Base-by-base conservation (phyloP, 1,139 yeast species). In the Neolecta irregularis region DNA sequence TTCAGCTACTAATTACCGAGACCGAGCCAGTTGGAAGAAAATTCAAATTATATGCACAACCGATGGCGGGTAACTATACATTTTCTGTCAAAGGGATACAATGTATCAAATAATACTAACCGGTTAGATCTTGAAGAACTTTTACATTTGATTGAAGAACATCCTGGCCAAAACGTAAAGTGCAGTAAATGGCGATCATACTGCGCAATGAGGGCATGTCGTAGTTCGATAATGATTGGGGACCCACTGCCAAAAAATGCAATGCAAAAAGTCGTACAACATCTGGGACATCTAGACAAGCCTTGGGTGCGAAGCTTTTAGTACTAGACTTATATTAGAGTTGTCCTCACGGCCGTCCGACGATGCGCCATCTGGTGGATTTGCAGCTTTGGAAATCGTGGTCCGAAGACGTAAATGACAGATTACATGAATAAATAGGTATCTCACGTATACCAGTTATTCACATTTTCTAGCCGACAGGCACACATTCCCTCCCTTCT, bases 301-400 rank as follows among this genome's bases (percentile, higher is more conserved):
- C 99, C 99, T 0, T 91, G 98, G 50, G n/a, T n/a, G n/a, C n/a
- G n/a, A n/a, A n/a, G n/a, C n/a, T n/a, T n/a, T n/a, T n/a, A n/a
- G n/a, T n/a, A n/a, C n/a, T n/a, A n/a, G n/a, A n/a, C n/a, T n/a
- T n/a, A n/a, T n/a, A n/a, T n/a, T n/a, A n/a, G n/a, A 88, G 85
- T 50, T 88, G 99, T 54, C 99, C 99, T 0, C 99, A 88, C 56
- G 98, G 99, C 0, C 61, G 99, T 42, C 99, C 98, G 1, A 88
- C 99, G 1, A 71, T 88, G 76, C 64, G 98, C 39, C 96, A 88
- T 54, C 60, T 88, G 39, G 69, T 74, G 44, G 83, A 79, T 33
- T 48, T 76, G 41, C 24, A 26, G 8, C 30, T 40, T 15, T 44
- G 46, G 46, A 24, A n/a, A 33, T 16, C 30, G n/a, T 6, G 40